Base-by-base conservation (phyloP, 192 early-diverging fungal species). In the Gamsiella multidivaricata region DNA sequence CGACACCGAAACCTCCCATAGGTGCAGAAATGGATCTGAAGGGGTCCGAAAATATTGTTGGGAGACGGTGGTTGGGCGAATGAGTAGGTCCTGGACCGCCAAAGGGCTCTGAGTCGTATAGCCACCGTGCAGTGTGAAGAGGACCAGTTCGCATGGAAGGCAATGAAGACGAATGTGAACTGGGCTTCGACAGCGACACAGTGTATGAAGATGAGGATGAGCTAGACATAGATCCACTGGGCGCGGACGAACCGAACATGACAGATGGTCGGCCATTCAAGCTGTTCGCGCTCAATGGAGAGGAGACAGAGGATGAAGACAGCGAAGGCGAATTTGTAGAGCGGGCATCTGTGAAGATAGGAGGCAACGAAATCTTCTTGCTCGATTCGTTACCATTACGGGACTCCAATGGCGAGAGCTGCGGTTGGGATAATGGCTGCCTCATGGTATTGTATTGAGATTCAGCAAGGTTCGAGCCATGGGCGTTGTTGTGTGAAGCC, bases 1-100 rank as follows among this genome's bases (percentile, higher is more conserved):
- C 68, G 4, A 78, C 74, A 34, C 74, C 74, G 14, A 78, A 78
- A 18, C 74, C 74, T 36, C 74, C 74, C 74, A 78, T 78, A 1
- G 74, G 74, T 5, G 74, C 74, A 20, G 74, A 78, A 3, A 78
- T 2, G 1, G 74, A 14, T 34, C 74, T 50, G 61, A 78, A 64
- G 1, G 74, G 61, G n/a, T 78, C 74, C 23, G 74, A 54, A 34
- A 78, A 78, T 23, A 78, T 54, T 5, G 74, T 64, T 0, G 74
- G 74, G 25, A 78, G 31, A 4, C 74, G 74, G n/a, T 62, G 45
- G 12, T 53, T 57, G 11, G 60, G 23, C 28, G 66, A 18, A 22
- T 32, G 7, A 34, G 61, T 52, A 39, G 61, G 59, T 22, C 54
- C 41, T 3, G 65, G 54, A 2, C 60, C 60, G 23, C 58, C 58